Conservation (phyloP, 371 early-diverging fungal genomes). For the Apophysomyces elegans region DNA sequence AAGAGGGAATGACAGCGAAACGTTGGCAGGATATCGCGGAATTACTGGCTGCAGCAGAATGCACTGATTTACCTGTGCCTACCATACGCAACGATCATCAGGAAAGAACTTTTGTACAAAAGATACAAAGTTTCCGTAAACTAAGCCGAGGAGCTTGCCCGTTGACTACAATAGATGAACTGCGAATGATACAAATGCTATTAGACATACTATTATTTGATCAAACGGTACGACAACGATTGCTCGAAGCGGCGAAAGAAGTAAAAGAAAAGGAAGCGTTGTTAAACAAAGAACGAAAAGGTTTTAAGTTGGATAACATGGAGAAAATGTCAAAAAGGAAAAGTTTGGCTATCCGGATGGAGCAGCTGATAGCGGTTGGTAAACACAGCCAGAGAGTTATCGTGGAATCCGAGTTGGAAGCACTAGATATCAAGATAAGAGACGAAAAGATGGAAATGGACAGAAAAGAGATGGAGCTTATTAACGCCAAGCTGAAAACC, state of each 20-base stretch:
- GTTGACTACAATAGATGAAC: constrained; percentile 21
- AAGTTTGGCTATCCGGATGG: constrained; percentile 17
- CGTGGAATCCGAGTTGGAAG: constrained; percentile 23
- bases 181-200: constrained; percentile 25
- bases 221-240: constrained; percentile 17
- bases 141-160: constrained; percentile 13
- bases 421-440: constrained; percentile 25
- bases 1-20: constrained; percentile 32
- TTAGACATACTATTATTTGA: constrained; percentile 32
- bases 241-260: constrained; percentile 18
- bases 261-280: constrained; percentile 16
- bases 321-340: constrained; percentile 19
- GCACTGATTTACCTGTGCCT: constrained; percentile 24
- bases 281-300: constrained; percentile 22
- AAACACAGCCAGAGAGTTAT: constrained; percentile 19
- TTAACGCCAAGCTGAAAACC: constrained; percentile 5
- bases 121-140: constrained; percentile 16
- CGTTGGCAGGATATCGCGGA: constrained; percentile 40
- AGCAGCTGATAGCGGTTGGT: constrained; percentile 19
- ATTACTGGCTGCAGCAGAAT: constrained; percentile 22
- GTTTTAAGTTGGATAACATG: constrained; percentile 20
- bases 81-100: constrained; percentile 12
- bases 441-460: constrained; percentile 25
- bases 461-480: constrained; percentile 8
- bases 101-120: not conserved